Evolutionary conservation across 306 rosid genomes (phyloP).

Genomic region (Inga leiocalycina): DNA sequence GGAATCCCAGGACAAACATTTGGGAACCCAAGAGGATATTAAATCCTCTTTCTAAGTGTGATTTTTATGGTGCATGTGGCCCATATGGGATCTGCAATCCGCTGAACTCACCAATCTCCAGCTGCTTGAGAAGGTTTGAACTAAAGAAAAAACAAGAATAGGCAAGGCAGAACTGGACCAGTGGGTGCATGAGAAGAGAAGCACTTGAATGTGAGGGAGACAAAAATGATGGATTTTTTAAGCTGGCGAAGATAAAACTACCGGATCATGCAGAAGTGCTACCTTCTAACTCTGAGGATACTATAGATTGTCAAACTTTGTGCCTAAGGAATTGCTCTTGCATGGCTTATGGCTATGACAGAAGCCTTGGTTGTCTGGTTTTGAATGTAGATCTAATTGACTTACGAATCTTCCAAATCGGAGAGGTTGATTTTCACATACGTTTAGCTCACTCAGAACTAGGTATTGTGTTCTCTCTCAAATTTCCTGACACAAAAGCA

Average conservation of each 20-base stretch:
- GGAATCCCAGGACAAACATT: neutral
- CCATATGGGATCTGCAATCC: slow-evolving; percentile 32
- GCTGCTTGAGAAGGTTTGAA: slow-evolving; percentile 46
- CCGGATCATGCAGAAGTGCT: slow-evolving; percentile 25
- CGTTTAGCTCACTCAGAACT: slow-evolving; percentile 26
- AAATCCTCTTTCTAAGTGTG: slow-evolving; percentile 1
- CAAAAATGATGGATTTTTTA: slow-evolving; percentile 42
- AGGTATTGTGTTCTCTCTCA: neutral
- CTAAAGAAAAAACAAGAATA: slow-evolving; percentile 41
- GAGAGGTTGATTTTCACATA: slow-evolving; percentile 35
- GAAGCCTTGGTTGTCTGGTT: slow-evolving; percentile 20
- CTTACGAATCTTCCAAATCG: neutral
- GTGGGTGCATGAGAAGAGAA: slow-evolving; percentile 46
- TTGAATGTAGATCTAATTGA: slow-evolving; percentile 35
- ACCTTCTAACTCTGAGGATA: neutral
- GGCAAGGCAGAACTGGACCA: slow-evolving; percentile 35
- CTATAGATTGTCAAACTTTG: neutral
- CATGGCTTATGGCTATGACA: slow-evolving; percentile 28
- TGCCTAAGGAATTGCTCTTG: slow-evolving; percentile 39
- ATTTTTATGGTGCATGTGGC: slow-evolving; percentile 34
- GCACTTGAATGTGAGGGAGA: slow-evolving; percentile 32
- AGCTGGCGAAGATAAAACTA: slow-evolving; percentile 35
- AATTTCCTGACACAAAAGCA: too few species aligned
- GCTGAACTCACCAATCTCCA: neutral
- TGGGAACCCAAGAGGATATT: neutral